Evolutionary conservation across 2,329 filamentous ascomycete species (phyloP).

Genomic region (Juglanconis oblonga): DNA sequence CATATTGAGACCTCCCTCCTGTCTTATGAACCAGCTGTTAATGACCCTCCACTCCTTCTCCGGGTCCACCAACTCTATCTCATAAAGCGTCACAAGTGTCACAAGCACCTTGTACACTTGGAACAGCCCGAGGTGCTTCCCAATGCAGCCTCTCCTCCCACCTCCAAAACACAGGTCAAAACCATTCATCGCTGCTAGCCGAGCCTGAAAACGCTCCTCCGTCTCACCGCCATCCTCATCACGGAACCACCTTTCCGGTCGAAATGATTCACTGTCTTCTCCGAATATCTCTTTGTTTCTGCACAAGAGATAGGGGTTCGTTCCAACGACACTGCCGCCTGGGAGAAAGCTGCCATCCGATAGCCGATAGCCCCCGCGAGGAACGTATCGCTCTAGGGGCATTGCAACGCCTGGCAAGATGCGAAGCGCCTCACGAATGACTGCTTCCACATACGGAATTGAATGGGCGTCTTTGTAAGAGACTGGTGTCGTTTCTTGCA

Average conservation of each 20-base stretch:
- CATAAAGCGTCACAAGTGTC: constrained; percentile 36
- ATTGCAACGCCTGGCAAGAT: constrained; percentile 44
- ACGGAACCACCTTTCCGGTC: constrained; percentile 45
- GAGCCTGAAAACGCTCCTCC: constrained; percentile 28
- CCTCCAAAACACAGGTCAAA: constrained; percentile 33
- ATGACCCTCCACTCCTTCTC: constrained; percentile 4
- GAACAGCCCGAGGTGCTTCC: constrained; percentile 29
- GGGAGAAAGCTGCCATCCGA: constrained; percentile 30
- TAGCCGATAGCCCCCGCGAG: constrained; percentile 33
- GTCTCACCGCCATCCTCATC: constrained; percentile 29
- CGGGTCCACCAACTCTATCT: constrained; percentile 1
- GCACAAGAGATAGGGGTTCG: constrained; percentile 34
- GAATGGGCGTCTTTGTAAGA: not conserved
- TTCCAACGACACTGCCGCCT: constrained; percentile 28
- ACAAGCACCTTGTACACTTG: constrained; percentile 36
- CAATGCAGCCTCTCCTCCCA: constrained; percentile 33
- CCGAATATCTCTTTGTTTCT: constrained; percentile 39
- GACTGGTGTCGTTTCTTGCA: not conserved
- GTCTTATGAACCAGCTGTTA: too few species aligned
- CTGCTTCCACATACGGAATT: constrained; percentile 36
- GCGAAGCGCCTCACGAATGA: constrained; percentile 47
- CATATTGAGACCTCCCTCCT: too few species aligned
- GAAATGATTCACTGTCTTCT: constrained; percentile 40
- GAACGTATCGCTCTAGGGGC: constrained; percentile 44
- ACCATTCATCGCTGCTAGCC: constrained; percentile 33